phyloP scores from a whole-genome alignment of 2,329 filamentous ascomycete species.

The Lecanosticta acicola region DNA sequence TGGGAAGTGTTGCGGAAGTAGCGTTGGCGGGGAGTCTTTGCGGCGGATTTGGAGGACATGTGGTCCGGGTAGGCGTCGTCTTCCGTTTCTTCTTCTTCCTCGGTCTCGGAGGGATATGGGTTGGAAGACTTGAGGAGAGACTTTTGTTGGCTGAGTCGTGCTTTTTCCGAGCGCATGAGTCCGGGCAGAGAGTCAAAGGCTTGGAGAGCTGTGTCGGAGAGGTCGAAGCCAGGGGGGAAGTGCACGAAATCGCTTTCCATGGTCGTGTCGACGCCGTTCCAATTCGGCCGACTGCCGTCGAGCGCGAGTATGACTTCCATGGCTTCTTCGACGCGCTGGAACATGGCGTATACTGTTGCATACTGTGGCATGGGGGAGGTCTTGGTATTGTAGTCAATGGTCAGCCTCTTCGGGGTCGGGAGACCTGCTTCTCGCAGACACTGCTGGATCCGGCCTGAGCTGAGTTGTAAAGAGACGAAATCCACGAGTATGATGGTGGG shows the following conservation, averaged over 20 bases:
- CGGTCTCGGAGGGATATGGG: background rate
- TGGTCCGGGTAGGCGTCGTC: background rate
- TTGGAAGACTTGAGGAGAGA: background rate
- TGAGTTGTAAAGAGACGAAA: slow-evolving; percentile 3
- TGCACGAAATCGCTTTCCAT: slow-evolving; percentile 14
- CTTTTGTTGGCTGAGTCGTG: background rate
- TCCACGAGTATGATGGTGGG: slow-evolving; percentile 13
- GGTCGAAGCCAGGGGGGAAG: slow-evolving; percentile 7
- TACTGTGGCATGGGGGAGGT: background rate
- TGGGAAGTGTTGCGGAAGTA: slow-evolving; percentile 1
- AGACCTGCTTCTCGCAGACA: slow-evolving; percentile 7
- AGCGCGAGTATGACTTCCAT: slow-evolving; percentile 9
- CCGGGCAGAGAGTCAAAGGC: slow-evolving; percentile 12
- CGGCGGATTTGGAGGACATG: background rate
- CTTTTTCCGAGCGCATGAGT: slow-evolving; percentile 2
- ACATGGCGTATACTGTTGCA: slow-evolving; percentile 11
- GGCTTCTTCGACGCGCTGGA: slow-evolving; percentile 10
- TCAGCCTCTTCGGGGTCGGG: slow-evolving; percentile 3
- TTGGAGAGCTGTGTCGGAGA: slow-evolving; percentile 2
- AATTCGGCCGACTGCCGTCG: slow-evolving; percentile 10
- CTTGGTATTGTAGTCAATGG: slow-evolving; percentile 3
- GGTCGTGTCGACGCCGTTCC: slow-evolving; percentile 8
- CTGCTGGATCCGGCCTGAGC: slow-evolving; percentile 3
- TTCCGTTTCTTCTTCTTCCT: background rate
- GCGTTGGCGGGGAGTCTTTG: background rate